phyloP scores from a whole-genome alignment of 2,329 filamentous ascomycete species.

The Fusarium marasasianum region DNA sequence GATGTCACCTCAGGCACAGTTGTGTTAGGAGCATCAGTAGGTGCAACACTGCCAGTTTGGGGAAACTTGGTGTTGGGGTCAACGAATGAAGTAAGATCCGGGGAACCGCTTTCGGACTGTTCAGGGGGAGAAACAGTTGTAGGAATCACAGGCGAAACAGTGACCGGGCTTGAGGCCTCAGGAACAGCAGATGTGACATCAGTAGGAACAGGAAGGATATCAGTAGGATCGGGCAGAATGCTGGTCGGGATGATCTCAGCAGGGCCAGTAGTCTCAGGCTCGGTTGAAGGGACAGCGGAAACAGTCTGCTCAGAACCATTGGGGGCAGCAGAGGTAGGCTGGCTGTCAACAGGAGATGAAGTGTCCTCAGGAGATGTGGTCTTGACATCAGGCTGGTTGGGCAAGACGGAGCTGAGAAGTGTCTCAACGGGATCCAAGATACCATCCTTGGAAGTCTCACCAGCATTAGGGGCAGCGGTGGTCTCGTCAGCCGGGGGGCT shows the following conservation, averaged over 20 bases:
- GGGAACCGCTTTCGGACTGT: slow-evolving; percentile 5
- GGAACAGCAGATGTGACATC: slow-evolving; percentile 12
- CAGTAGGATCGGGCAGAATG: slow-evolving; percentile 17
- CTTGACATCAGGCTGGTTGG: slow-evolving; percentile 12
- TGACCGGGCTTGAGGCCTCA: slow-evolving; percentile 21
- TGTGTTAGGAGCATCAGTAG: slow-evolving; percentile 19
- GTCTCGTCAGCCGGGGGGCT: slow-evolving; percentile 9
- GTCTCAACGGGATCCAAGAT: slow-evolving; percentile 39
- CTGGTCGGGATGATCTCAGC: slow-evolving; percentile 19
- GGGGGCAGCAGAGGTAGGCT: slow-evolving; percentile 20
- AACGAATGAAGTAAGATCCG: slow-evolving; percentile 18
- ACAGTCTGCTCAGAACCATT: slow-evolving; percentile 14
- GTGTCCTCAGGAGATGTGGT: slow-evolving; percentile 15
- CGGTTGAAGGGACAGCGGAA: slow-evolving; percentile 18
- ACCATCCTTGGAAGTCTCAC: slow-evolving; percentile 22
- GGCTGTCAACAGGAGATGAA: background rate
- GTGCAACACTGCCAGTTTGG: background rate
- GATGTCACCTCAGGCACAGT: slow-evolving; percentile 19
- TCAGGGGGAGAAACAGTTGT: slow-evolving; percentile 1
- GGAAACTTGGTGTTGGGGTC: slow-evolving; percentile 25
- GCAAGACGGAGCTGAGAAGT: slow-evolving; percentile 30
- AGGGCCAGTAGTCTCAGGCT: slow-evolving; percentile 22
- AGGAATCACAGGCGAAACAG: slow-evolving; percentile 18
- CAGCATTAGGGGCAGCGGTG: slow-evolving; percentile 17
- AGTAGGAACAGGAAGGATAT: slow-evolving; percentile 5